Evolutionary conservation across 108 stramenopile genomes (phyloP), one percentile per base, ranked within the genome.

Genomic region (Epipyxis sp.): DNA sequence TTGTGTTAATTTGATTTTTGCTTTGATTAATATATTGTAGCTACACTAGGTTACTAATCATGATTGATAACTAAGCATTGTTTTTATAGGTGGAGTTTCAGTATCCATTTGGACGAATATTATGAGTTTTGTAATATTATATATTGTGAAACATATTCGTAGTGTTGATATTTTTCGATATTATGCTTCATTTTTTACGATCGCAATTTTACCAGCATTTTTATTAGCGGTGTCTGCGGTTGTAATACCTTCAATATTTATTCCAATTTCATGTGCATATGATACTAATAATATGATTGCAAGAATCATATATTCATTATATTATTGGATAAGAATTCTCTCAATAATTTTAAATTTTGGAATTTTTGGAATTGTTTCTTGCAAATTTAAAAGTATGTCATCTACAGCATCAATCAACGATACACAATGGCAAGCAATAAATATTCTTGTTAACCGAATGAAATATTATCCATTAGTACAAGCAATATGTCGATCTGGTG

Each of bases 391-490:
- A 32, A 65, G 20, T 16, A 50, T 50, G 46, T 13, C 20, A 20
- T 13, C 46, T 6, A 50, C 46, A 50, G 46, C 46, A 50, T 13
- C 46, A 20, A 50, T 50, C 13, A 50, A 50, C 20, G 46, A 50
- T 50, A 29, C 20, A 65, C 61, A 65, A 65, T 35, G 35, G 6
- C 35, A 32, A 6, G 61, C 61, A 16, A 65, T 65, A 10, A 32
- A 10, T 65, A 25, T 37, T 37, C 35, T 65, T 10, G 61, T 25
- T 10, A 65, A 32, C 34, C 61, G 61, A 65, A 35, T 65, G 61
- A 65, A 65, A 65, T 65, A 25, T 3, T 65, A 65, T 65, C 61
- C 61, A 10, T 35, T 65, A 29, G 61, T 32, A 65, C 61, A 65
- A 37, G 61, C 35, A 65, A 16, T 65, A 10, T 35, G 13, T 65